These are phyloP conservation scores for Corylus heterophylla DNA, from an alignment of 306 rosid species.

Conservation along the genomic window DNA sequence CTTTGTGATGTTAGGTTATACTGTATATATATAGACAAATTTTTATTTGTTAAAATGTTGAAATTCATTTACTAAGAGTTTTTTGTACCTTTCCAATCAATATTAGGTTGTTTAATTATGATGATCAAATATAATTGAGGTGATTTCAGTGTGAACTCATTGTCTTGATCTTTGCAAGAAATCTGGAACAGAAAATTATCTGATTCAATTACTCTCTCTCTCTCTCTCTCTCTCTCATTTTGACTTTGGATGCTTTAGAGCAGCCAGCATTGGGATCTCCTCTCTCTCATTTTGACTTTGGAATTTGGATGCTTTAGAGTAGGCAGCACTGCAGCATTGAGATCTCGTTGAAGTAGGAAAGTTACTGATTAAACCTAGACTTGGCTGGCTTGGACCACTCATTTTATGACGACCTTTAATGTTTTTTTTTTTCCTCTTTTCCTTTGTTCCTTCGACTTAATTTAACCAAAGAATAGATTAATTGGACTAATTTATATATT, in stretches of 20 bases:
- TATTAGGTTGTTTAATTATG: neutral
- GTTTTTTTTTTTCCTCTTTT: neutral
- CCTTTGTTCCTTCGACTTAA: neutral
- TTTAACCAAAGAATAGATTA: conserved; percentile 1
- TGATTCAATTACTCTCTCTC: neutral
- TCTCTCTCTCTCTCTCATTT: conserved; percentile 1
- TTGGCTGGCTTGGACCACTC: conserved; percentile 19
- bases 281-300: neutral
- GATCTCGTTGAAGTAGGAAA: neutral
- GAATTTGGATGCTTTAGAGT: neutral
- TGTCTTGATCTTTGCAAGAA: no score
- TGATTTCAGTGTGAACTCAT: neutral
- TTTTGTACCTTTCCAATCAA: neutral
- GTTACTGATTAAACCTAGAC: neutral
- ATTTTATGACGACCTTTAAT: neutral
- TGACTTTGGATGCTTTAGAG: conserved; percentile 6
- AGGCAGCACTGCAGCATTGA: neutral
- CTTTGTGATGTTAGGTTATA: conserved; percentile 14
- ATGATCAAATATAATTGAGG: neutral
- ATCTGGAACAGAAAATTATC: neutral
- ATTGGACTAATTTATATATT: conserved; percentile 7
- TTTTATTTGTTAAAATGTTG: conserved; percentile 18
- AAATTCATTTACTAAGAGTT: conserved; percentile 18
- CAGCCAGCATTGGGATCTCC: neutral
- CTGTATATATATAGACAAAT: conserved; percentile 27